These are phyloP conservation scores for Leptographium procerum DNA, from an alignment of 2,329 filamentous ascomycete genomes.

Conservation along the genomic window DNA sequence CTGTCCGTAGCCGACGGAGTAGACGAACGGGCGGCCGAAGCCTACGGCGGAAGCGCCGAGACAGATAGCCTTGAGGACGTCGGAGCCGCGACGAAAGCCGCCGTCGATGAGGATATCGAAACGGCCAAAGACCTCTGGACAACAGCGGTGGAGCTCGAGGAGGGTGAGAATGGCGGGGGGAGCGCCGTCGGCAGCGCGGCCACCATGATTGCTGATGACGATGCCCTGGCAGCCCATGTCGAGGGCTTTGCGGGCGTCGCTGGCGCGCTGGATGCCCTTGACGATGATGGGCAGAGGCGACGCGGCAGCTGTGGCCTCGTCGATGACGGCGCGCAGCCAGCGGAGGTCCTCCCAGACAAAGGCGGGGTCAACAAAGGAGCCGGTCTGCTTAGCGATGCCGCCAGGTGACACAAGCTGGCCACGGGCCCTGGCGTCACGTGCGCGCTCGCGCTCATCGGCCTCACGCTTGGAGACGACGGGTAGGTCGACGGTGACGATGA, in stretches of 20 bases:
- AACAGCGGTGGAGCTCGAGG: slow-evolving; percentile 26
- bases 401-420: slow-evolving; percentile 15
- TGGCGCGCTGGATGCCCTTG: slow-evolving; percentile 45
- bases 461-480: slow-evolving; percentile 46
- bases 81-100: slow-evolving; percentile 29
- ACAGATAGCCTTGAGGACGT: slow-evolving; percentile 31
- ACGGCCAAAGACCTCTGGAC: slow-evolving; percentile 27
- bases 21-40: slow-evolving; percentile 37
- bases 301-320: not conserved
- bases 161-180: slow-evolving; percentile 26
- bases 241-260: slow-evolving; percentile 40
- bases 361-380: slow-evolving; percentile 34
- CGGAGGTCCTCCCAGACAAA: slow-evolving; percentile 41
- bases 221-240: slow-evolving; percentile 40
- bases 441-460: slow-evolving; percentile 35
- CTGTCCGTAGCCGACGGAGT: slow-evolving; percentile 25
- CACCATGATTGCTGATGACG: slow-evolving; percentile 46
- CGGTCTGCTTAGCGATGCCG: slow-evolving; percentile 40
- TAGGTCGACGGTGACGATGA: slow-evolving; percentile 43
- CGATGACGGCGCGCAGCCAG: slow-evolving; percentile 34
- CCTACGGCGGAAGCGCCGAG: slow-evolving; percentile 31
- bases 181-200: slow-evolving; percentile 40
- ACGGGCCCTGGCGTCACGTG: not conserved
- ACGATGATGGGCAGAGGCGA: slow-evolving; percentile 31
- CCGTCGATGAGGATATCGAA: slow-evolving; percentile 28